A percentile compares a stretch with the other conserved stretches of the same genome.
Conservation (phyloP, 179 eudicot species). For the Camellia oleifera region DNA sequence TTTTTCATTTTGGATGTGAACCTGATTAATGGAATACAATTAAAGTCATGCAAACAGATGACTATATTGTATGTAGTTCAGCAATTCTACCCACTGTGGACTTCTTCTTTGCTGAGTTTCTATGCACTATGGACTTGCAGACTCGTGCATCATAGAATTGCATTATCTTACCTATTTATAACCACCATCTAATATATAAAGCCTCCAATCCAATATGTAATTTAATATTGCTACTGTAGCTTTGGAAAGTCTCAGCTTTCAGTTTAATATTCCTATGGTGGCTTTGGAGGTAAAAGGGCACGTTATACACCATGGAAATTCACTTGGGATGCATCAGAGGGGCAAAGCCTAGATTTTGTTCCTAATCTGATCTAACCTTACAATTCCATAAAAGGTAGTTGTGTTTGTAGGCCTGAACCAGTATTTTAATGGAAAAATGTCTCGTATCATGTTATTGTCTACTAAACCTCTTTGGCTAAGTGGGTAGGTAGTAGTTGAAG, state of each 20-base stretch:
- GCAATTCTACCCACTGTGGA: slow-evolving; percentile 1
- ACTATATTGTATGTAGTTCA: background rate
- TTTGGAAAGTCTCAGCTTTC: slow-evolving; percentile 9
- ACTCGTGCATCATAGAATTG: background rate
- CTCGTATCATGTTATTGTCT: background rate
- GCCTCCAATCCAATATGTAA: background rate
- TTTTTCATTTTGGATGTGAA: background rate
- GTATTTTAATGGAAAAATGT: background rate
- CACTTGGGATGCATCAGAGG: background rate
- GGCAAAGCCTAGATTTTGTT: background rate
- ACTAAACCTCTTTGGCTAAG: background rate
- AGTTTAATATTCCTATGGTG: background rate
- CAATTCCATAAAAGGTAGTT: background rate
- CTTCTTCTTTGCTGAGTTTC: background rate
- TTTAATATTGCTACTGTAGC: background rate
- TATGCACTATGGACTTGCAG: background rate
- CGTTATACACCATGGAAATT: background rate
- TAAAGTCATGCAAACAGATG: background rate
- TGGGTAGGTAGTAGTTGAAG: background rate
- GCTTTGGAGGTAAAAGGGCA: background rate
- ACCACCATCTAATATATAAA: background rate
- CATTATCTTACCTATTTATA: background rate
- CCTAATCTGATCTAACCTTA: background rate
- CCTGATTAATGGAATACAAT: background rate
- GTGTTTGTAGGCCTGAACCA: background rate